Evolutionary conservation across 495 filamentous ascomycete genomes (phyloP), one percentile per base, ranked within the genome.

Genomic region (Aspergillus olivimuriae): DNA sequence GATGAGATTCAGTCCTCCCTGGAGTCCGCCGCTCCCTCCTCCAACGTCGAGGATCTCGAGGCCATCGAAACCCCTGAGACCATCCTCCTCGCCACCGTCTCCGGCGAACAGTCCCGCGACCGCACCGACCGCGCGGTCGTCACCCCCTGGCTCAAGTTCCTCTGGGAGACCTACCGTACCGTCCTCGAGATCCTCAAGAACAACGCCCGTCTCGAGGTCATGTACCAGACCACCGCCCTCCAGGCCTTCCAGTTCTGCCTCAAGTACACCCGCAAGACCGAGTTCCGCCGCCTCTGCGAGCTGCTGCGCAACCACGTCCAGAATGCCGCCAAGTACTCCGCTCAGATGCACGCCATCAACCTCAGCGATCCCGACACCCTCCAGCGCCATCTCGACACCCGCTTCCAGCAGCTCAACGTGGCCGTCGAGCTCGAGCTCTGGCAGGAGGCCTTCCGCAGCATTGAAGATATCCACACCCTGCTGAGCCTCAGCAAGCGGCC

Each of bases 111-210:
- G 66, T 94, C 90, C 30, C 83, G 83, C 48, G 92, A 98, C 64
- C 85, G 92, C 46, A 98, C 92, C 57, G 92, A 97, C 71, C 83
- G 92, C 55, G 92, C 92, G 51, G 90, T 98, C 53, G 92, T 98
- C 35, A 98, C 92, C 41, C 92, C 92, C 36, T 98, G 94, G 92
- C 78, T 98, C 51, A 98, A 98, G 72, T 98, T 98, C 61, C 76
- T 98, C 44, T 98, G 92, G 92, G 94, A 98, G 71, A 95, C 92
- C n/a, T 98, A 98, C 70, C 88, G 92, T 28, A 98, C 92, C 41
- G 92, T 98, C 28, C 77, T 98, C 53, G 92, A 98, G 56, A 97
- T 98, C 59, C 76, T 98, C 51, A 87, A 95, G 70, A 98, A 98
- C 76, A 98, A 98, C 76, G 94, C 92, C 26, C 84, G 92, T 28